phyloP scores from a whole-genome alignment of 345 rosid genomes.

The Limnanthes douglasii region DNA sequence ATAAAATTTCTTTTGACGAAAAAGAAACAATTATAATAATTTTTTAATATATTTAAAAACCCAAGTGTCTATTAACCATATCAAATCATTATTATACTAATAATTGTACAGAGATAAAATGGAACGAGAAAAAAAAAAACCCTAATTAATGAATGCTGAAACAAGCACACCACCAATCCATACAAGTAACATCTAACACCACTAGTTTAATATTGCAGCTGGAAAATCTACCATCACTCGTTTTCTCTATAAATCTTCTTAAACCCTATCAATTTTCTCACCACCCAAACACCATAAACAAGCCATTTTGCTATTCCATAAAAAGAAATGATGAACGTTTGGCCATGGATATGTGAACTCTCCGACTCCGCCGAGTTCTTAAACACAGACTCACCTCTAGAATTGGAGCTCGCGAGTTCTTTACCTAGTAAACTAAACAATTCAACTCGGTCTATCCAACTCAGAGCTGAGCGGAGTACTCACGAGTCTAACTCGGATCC shows the following conservation, averaged over 20 bases:
- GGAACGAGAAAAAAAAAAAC: no score
- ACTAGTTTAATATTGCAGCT: constrained; percentile 19
- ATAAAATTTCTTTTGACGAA: no score
- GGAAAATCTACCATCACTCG: constrained; percentile 23
- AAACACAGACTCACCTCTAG: constrained; percentile 16
- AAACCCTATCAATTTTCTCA: constrained; percentile 3
- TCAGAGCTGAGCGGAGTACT: constrained; percentile 36
- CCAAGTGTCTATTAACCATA: no score
- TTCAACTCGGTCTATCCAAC: constrained; percentile 29
- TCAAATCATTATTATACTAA: no score
- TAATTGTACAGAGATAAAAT: no score
- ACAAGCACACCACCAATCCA: no score
- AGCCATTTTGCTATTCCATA: not conserved
- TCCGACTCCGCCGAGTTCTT: constrained; percentile 16
- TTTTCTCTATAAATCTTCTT: constrained; percentile 22
- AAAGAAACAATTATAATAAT: no score
- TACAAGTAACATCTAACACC: no score
- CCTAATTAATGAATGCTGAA: no score
- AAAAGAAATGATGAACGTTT: constrained; percentile 31
- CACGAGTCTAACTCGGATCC: constrained; percentile 14
- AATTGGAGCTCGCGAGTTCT: constrained; percentile 30
- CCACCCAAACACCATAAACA: not conserved
- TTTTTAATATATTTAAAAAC: no score
- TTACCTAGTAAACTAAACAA: not conserved
- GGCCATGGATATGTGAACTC: constrained; percentile 76